Evolutionary conservation across 2,329 filamentous ascomycete genomes (phyloP).

Genomic region (Fusarium staphyleae): DNA sequence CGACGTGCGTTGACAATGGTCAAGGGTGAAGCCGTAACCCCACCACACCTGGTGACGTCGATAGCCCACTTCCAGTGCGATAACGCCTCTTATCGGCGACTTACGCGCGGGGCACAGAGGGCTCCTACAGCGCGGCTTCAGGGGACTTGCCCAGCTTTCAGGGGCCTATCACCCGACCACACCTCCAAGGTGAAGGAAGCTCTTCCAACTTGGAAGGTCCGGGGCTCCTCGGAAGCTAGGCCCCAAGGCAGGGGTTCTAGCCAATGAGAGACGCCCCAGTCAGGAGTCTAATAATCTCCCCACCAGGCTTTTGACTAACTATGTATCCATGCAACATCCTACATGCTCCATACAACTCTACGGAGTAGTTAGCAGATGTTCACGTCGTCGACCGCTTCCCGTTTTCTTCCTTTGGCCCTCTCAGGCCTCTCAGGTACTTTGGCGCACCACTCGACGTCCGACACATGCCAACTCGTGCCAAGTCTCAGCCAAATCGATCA

Average conservation of each 20-base stretch:
- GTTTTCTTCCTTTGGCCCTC: slow-evolving; percentile 4
- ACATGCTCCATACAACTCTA: too few species aligned
- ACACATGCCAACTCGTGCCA: slow-evolving; percentile 29
- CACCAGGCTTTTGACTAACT: slow-evolving; percentile 13
- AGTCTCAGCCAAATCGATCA: slow-evolving; percentile 7
- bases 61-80: slow-evolving; percentile 6
- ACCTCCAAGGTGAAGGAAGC: slow-evolving; percentile 1
- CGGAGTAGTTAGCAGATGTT: slow-evolving; percentile 9
- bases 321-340: slow-evolving; percentile 1
- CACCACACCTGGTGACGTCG: slow-evolving; percentile 32
- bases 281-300: slow-evolving; percentile 8
- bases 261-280: slow-evolving; percentile 19
- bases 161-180: background rate
- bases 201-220: too few species aligned
- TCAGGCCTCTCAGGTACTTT: slow-evolving; percentile 8
- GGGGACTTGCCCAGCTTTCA: background rate
- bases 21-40: slow-evolving; percentile 10
- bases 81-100: slow-evolving; percentile 9
- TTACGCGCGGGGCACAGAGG: slow-evolving; percentile 6
- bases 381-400: slow-evolving; percentile 22
- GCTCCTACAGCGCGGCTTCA: background rate
- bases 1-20: background rate
- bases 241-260: background rate
- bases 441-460: slow-evolving; percentile 27
- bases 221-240: background rate